A percentile compares a stretch with the other conserved stretches of the same genome.
phyloP scores from a whole-genome alignment of 257 asterid genomes.

The Fraxinus pennsylvanica region DNA sequence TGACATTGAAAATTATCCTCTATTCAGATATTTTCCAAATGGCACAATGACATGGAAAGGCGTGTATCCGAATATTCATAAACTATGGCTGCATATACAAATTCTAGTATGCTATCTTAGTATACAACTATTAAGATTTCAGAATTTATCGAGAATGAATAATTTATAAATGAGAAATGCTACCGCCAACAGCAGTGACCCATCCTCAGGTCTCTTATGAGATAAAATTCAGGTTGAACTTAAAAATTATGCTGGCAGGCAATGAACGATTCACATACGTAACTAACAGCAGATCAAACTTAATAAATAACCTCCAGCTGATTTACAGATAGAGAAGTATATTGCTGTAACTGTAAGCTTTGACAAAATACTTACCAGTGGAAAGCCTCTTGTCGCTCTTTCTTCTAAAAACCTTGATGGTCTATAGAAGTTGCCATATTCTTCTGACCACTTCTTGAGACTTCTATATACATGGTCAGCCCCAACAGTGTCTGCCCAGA shows the following conservation, averaged over 20 bases:
- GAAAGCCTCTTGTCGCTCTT: conserved; percentile 85
- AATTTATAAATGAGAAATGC: neutral
- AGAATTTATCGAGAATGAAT: neutral
- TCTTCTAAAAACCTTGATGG: conserved; percentile 86
- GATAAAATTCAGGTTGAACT: neutral
- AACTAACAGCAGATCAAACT: neutral
- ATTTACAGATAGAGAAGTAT: neutral
- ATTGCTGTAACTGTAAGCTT: conserved; percentile 6
- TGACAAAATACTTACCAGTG: conserved; percentile 62
- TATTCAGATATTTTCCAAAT: neutral
- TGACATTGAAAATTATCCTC: neutral
- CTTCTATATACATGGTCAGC: conserved; percentile 70
- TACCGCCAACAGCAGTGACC: neutral
- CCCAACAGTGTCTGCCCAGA: conserved; percentile 96
- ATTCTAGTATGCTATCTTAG: neutral
- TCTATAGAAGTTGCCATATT: conserved; percentile 70
- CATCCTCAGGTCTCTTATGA: neutral
- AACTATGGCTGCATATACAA: neutral
- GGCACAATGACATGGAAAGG: neutral
- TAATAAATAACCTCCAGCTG: neutral
- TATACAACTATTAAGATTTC: neutral
- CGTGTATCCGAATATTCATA: neutral
- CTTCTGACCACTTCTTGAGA: conserved; percentile 72
- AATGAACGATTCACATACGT: neutral
- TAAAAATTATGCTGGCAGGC: neutral